Base-by-base conservation (phyloP, 331 rosid genomes). In the Dryas integrifolia region DNA sequence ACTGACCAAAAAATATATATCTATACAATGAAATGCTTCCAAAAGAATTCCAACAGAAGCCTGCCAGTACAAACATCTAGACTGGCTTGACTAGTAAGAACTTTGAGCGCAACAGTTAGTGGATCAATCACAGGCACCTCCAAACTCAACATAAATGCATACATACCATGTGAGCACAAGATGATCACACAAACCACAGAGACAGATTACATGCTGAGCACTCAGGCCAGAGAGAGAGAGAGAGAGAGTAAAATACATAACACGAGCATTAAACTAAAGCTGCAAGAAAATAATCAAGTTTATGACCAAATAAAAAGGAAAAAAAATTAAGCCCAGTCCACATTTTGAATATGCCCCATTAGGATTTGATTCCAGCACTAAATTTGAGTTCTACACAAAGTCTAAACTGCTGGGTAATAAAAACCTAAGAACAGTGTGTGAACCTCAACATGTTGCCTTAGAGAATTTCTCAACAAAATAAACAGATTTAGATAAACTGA, bases 1-100 rank as follows among this genome's bases (percentile, higher is more conserved):
- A 85, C 98, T 94, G 92, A 78, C 77, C 80, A 72, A 75, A 74
- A 76, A 72, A 74, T 60, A 58, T 55, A 45, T 72, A 79, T 81
- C 60, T 58, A 71, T 45, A 72, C 59, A 44, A 38, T 16, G 14
- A 61, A 83, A 10, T 51, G 41, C 38, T 60, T 44, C 62, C 73
- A 30, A 65, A 60, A 58, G 3, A 72, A 58, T 14, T 59, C 16
- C 8, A 68, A 30, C 35, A 30, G 35, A 30, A 5, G 16, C 49
- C 5, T 9, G 38, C 43, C 53, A 13, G n/a, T 39, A n/a, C 16
- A n/a, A 58, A 46, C 51, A 60, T 6, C 14, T 16, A 38, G 55
- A 38, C 38, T 7, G 47, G 38, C 35, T 58, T 58, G 41, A 12
- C 52, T 11, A 18, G 14, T 51, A 51, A 9, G 12, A 48, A 48